Percentiles rank a stretch among this genome's conserved stretches.
Conservation (phyloP, 495 filamentous ascomycete genomes). For the Trypethelium eluteriae region DNA sequence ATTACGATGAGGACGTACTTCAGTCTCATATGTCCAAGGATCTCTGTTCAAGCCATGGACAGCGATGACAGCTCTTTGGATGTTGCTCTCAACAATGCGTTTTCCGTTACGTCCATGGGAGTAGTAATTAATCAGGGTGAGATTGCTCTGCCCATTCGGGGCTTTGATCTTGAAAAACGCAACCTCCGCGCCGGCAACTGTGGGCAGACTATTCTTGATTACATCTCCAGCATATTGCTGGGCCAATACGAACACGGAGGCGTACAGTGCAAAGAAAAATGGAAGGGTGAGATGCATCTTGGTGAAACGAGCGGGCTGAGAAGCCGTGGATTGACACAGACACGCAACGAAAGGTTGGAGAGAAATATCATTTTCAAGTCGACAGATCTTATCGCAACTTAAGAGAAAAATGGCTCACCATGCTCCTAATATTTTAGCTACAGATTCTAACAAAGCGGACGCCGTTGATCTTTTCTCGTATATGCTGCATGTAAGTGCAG, state of each 20-base stretch:
- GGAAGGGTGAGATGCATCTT: not conserved
- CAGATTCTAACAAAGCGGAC: not conserved
- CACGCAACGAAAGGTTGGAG: not conserved
- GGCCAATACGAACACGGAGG: constrained; percentile 2
- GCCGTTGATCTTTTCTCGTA: not conserved
- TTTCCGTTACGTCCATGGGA: constrained; percentile 14
- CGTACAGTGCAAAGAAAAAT: constrained; percentile 2
- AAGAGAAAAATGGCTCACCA: not conserved
- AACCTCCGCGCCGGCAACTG: constrained; percentile 19
- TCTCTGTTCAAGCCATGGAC: constrained; percentile 20
- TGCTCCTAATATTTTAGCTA: not conserved
- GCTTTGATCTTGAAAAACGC: constrained; percentile 19
- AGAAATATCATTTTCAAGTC: not conserved
- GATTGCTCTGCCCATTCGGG: constrained; percentile 14
- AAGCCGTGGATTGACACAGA: not conserved
- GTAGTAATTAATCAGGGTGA: constrained; percentile 25
- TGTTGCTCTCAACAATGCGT: constrained; percentile 13
- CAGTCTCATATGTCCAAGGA: not conserved
- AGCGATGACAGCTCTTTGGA: constrained; percentile 19
- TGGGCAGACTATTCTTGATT: constrained; percentile 19
- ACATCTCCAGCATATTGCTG: constrained; percentile 21
- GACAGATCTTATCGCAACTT: not conserved
- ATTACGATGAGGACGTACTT: not conserved
- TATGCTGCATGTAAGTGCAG: not conserved
- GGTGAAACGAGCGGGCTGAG: not conserved